A percentile compares a stretch with the other conserved stretches of the same genome.
Evolutionary conservation across 345 rosid genomes (phyloP).

Genomic region (Chamaenerion angustifolium): DNA sequence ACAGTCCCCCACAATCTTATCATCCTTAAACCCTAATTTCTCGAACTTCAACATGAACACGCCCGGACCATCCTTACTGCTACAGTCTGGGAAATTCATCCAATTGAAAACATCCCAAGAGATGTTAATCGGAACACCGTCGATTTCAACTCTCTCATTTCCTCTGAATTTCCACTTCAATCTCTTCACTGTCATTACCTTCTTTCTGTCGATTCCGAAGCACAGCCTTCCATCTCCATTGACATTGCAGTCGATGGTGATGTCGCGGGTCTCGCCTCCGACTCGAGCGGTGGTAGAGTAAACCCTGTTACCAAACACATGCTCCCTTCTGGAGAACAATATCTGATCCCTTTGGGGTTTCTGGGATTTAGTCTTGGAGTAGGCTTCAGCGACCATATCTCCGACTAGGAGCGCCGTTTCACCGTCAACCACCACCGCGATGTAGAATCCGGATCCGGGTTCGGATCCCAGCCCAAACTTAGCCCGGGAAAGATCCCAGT

Average conservation of each 20-base stretch:
- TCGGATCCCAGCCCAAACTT: conserved; percentile 79
- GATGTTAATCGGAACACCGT: conserved; percentile 55
- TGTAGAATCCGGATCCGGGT: conserved; percentile 63
- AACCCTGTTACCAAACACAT: conserved; percentile 51
- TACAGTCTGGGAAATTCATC: conserved; percentile 41
- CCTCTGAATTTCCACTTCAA: conserved; percentile 93
- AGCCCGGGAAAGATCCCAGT: conserved; percentile 70
- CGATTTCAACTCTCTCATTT: conserved; percentile 62
- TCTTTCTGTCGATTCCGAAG: conserved; percentile 39
- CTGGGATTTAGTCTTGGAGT: conserved; percentile 31
- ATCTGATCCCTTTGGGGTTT: conserved; percentile 25
- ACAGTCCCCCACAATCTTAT: not conserved
- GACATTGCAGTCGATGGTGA: conserved; percentile 50
- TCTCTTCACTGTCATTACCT: conserved; percentile 56
- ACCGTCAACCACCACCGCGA: conserved; percentile 65
- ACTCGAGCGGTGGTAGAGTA: conserved; percentile 52
- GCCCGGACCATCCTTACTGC: conserved; percentile 26
- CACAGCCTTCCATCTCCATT: conserved; percentile 50
- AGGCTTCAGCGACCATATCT: conserved; percentile 49
- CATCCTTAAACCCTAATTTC: conserved; percentile 17
- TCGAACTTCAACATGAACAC: conserved; percentile 88
- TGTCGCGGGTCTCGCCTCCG: conserved; percentile 61
- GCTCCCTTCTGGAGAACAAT: conserved; percentile 65
- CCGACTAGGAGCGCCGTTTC: conserved; percentile 65
- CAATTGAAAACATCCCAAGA: conserved; percentile 96